Percentiles rank a stretch among this genome's conserved stretches.
Evolutionary conservation across 2,329 filamentous ascomycete species (phyloP).

Genomic region (Pestalotiopsis sp.): DNA sequence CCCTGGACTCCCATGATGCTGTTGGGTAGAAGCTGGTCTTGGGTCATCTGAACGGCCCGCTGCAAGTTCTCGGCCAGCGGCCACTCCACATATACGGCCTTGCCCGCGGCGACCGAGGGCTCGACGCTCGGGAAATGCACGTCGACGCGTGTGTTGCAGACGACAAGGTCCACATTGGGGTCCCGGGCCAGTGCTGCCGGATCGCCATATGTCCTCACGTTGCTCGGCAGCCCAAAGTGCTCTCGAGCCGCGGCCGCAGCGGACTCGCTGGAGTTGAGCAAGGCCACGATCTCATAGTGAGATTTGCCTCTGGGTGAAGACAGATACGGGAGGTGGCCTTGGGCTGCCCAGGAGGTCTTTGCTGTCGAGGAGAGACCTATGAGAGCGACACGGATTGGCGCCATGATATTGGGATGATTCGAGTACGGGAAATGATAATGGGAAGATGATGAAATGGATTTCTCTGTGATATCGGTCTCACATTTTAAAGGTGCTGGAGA

Average conservation of each 20-base stretch:
- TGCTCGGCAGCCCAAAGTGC: slow-evolving; percentile 41
- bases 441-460: neutral
- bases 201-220: slow-evolving; percentile 52
- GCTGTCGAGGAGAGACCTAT: slow-evolving; percentile 59
- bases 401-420: slow-evolving; percentile 35
- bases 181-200: slow-evolving; percentile 51
- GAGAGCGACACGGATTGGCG: slow-evolving; percentile 58
- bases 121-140: slow-evolving; percentile 48
- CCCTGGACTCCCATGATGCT: slow-evolving; percentile 57
- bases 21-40: slow-evolving; percentile 32
- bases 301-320: slow-evolving; percentile 44
- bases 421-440: too few species aligned
- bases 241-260: slow-evolving; percentile 46
- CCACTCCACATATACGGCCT: slow-evolving; percentile 60
- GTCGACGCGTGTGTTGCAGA: slow-evolving; percentile 57
- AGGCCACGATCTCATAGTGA: slow-evolving; percentile 51
- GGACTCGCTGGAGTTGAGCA: slow-evolving; percentile 51
- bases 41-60: slow-evolving; percentile 44
- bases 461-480: neutral
- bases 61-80: slow-evolving; percentile 50
- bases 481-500: neutral
- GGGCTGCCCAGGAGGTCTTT: slow-evolving; percentile 54
- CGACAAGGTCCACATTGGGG: slow-evolving; percentile 54
- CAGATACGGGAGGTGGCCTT: slow-evolving; percentile 63
- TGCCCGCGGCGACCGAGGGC: slow-evolving; percentile 53